Conservation (phyloP, 1,284 basidiomycete genomes). For the Trichosporon inkin region DNA sequence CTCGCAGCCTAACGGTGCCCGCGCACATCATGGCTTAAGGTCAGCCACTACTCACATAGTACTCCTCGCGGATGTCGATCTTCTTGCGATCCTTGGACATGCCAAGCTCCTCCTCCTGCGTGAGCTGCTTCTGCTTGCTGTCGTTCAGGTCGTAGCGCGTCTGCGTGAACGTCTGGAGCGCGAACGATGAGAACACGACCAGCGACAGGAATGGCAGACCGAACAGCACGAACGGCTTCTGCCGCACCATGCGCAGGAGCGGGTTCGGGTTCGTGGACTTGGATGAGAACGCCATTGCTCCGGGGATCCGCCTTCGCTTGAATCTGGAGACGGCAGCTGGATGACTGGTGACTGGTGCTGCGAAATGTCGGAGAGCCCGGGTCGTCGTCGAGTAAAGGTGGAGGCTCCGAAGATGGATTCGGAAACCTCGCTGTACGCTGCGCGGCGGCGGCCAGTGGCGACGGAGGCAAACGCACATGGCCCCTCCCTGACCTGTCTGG, state of each 20-base stretch:
- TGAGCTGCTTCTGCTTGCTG: slow-evolving; percentile 70
- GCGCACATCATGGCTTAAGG: neutral
- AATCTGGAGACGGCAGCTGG: too few relatives aligned
- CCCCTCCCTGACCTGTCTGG: too few relatives aligned
- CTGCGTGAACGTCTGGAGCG: slow-evolving; percentile 76
- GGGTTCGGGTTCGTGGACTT: slow-evolving; percentile 53
- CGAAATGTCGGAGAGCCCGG: neutral
- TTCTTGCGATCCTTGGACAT: slow-evolving; percentile 74
- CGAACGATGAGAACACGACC: slow-evolving; percentile 84
- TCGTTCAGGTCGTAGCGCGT: slow-evolving; percentile 86
- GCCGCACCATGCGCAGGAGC: slow-evolving; percentile 37
- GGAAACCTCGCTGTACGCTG: neutral
- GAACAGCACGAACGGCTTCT: slow-evolving; percentile 58
- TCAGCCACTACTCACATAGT: slow-evolving; percentile 67
- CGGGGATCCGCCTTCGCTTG: too few relatives aligned
- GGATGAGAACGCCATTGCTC: slow-evolving; percentile 58
- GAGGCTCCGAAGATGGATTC: neutral
- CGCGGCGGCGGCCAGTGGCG: neutral
- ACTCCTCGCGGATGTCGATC: slow-evolving; percentile 91
- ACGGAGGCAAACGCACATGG: neutral
- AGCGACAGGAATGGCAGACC: slow-evolving; percentile 82
- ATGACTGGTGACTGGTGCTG: neutral
- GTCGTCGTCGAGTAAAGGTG: neutral
- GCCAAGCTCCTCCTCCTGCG: slow-evolving; percentile 76
- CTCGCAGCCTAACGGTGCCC: neutral